Evolutionary conservation across 345 rosid genomes (phyloP).

Genomic region (Eucalyptus fibrosa): DNA sequence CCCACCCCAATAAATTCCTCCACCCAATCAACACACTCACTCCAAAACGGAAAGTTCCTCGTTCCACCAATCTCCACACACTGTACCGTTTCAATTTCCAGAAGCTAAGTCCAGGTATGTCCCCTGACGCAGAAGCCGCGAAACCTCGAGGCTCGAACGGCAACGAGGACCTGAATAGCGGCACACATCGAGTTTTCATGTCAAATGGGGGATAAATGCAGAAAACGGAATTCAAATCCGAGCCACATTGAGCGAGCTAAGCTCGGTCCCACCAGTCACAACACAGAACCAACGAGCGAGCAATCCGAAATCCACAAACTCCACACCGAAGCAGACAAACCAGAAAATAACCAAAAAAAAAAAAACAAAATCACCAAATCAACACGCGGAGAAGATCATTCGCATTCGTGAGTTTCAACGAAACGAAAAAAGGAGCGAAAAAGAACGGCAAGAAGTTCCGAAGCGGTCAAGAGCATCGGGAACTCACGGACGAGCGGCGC

Average conservation of each 20-base stretch:
- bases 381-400: background rate
- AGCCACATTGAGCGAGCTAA: background rate
- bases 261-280: background rate
- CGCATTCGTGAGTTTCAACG: background rate
- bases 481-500: background rate
- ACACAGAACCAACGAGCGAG: background rate
- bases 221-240: background rate
- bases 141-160: background rate
- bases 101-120: background rate
- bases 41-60: background rate
- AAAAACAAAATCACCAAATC: background rate
- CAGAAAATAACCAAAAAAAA: background rate
- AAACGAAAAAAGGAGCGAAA: background rate
- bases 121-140: background rate
- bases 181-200: background rate
- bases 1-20: background rate
- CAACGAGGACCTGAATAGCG: background rate
- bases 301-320: background rate
- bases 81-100: background rate
- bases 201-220: background rate
- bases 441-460: background rate
- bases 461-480: background rate
- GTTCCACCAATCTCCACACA: background rate
- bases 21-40: background rate
- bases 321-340: background rate